Evolutionary conservation across 2,329 filamentous ascomycete genomes (phyloP).

Genomic region (Blastomyces silverae): DNA sequence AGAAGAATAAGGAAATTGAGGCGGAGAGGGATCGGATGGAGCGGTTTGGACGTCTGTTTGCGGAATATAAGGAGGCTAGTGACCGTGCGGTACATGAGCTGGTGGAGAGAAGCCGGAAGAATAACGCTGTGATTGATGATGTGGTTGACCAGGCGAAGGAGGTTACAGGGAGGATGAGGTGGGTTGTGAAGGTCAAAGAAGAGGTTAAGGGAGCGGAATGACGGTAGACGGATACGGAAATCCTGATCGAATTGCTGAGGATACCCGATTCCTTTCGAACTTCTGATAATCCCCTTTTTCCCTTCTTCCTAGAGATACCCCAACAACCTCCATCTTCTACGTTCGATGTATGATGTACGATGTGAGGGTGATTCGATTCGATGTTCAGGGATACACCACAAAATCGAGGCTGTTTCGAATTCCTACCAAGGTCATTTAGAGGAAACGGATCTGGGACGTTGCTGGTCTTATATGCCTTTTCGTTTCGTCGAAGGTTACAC

Average conservation of each 20-base stretch:
- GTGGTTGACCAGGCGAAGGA: constrained; percentile 38
- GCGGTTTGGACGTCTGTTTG: constrained; percentile 35
- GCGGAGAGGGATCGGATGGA: constrained; percentile 37
- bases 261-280: neutral
- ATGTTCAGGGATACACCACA: neutral
- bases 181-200: constrained; percentile 42
- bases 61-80: constrained; percentile 38
- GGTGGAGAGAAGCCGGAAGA: constrained; percentile 28
- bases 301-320: neutral
- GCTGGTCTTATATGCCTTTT: neutral
- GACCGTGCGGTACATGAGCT: constrained; percentile 36
- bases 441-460: neutral
- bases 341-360: neutral
- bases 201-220: constrained; percentile 30
- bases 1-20: constrained; percentile 42
- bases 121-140: constrained; percentile 32
- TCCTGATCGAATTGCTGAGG: neutral
- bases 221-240: constrained; percentile 2
- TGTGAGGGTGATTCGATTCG: neutral
- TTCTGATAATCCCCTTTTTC: neutral
- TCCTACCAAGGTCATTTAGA: neutral
- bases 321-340: neutral
- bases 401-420: neutral
- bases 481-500: neutral
- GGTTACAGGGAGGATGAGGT: constrained; percentile 43